phyloP scores from a whole-genome alignment of 2,329 filamentous ascomycete genomes.

The Delphinella strobiligena region DNA sequence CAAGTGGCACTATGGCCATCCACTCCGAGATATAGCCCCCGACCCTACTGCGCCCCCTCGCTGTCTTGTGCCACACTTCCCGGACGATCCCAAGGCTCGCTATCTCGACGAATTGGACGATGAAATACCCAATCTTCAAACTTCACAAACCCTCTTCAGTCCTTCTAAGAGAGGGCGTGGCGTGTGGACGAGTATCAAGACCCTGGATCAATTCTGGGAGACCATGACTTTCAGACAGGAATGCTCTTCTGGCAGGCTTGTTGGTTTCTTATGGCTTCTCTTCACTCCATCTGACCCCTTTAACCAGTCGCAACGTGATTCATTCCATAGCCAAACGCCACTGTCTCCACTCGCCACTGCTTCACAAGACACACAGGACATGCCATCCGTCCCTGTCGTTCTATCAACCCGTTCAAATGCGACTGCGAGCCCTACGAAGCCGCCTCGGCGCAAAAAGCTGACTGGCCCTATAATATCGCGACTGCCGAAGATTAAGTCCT shows the following conservation, averaged over 20 bases:
- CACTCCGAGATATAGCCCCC: constrained; percentile 57
- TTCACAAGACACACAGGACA: not conserved
- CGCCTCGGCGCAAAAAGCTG: constrained; percentile 30
- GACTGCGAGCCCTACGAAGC: constrained; percentile 14
- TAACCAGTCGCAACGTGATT: not conserved
- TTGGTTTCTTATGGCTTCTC: constrained; percentile 90
- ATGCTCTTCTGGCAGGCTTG: constrained; percentile 81
- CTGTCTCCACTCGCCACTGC: constrained; percentile 1
- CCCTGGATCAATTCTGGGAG: constrained; percentile 92
- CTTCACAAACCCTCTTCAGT: constrained; percentile 20
- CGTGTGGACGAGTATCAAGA: constrained; percentile 72
- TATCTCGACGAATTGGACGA: constrained; percentile 84
- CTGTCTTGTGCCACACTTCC: constrained; percentile 79
- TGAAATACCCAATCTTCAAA: constrained; percentile 46
- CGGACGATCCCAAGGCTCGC: constrained; percentile 88
- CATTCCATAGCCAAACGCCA: not conserved
- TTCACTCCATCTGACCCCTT: constrained; percentile 43
- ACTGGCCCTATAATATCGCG: constrained; percentile 52
- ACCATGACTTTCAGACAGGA: constrained; percentile 96
- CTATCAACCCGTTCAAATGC: no score
- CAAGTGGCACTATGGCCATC: constrained; percentile 49
- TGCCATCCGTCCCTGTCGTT: not conserved
- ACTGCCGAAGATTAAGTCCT: constrained; percentile 49
- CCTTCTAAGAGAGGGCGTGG: constrained; percentile 40
- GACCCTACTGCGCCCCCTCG: constrained; percentile 58